Evolutionary conservation across 2,329 filamentous ascomycete species (phyloP), one percentile per base, ranked within the genome.

Genomic region (Colletotrichum incanum): DNA sequence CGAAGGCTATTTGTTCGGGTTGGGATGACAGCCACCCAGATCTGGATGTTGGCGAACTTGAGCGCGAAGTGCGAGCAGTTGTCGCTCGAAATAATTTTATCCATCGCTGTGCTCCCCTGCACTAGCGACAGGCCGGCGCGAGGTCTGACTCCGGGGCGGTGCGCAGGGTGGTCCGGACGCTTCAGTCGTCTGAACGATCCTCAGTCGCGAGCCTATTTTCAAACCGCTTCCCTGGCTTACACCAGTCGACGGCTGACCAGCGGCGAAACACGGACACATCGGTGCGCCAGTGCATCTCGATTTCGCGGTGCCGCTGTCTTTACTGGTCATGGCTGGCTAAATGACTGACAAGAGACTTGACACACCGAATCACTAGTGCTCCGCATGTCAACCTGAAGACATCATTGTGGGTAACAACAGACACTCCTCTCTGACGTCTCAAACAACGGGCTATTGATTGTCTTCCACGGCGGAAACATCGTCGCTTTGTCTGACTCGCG

Each of bases 171-270:
- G 61, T 34, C 43, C 52, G 28, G 45, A 34, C 47, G 23, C 34
- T 45, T 5, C 52, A 43, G 61, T 49, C 50, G 23, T 65, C 50
- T 41, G 43, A 58, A 58, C 31, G 31, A 63, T 41, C 47, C 28
- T 26, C 41, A 49, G 49, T 31, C 47, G 50, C 50, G 50, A 41
- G 26, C 41, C 47, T 11, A 47, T 23, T 23, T 23, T 65, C 37
- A 16, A 41, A 20, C 41, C 41, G 16, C 34, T 9, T 37, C 23
- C 31, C 34, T n/a, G 5, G 52, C 49, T 28, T 28, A 54, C 18
- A 54, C 47, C 23, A 41, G 61, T 54, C 61, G 61, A 54, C 47
- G 43, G 61, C 47, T 43, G 34, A 64, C 49, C 61, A 34, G 47
- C 20, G 37, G 31, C 41, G 61, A 37, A 55, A 23, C 26, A 55